Percentiles rank a stretch among this genome's conserved stretches.
Evolutionary conservation across 805 yeast species (phyloP).

Genomic region (Candida xyloterini): DNA sequence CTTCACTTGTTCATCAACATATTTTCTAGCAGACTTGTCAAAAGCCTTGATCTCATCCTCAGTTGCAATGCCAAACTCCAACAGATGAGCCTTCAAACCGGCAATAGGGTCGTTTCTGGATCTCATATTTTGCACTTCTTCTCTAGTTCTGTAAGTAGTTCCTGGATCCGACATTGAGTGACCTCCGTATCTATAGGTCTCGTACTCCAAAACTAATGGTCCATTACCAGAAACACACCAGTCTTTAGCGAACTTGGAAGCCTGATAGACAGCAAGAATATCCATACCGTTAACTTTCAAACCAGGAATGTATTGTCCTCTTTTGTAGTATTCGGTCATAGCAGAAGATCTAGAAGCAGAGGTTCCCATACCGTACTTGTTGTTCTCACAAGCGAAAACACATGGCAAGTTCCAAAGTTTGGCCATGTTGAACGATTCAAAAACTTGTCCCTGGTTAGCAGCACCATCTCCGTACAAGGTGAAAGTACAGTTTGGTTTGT

Average conservation of each 20-base stretch:
- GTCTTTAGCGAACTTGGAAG: constrained; percentile 94
- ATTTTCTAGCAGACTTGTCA: constrained; percentile 95
- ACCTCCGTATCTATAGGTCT: constrained; percentile 99
- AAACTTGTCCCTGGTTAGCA: constrained; percentile 98
- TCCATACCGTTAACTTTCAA: constrained; percentile 99
- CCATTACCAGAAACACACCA: constrained; percentile 94
- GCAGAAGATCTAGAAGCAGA: constrained; percentile 97
- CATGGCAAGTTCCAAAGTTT: constrained; percentile 96
- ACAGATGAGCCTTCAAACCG: constrained; percentile 82
- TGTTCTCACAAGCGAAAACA: constrained; percentile 95
- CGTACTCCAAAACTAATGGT: constrained; percentile 93
- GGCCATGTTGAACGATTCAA: constrained; percentile 98
- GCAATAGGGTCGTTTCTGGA: constrained; percentile 97
- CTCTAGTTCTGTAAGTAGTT: constrained; percentile 99
- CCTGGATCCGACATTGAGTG: constrained; percentile 99
- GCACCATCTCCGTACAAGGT: constrained; percentile 99
- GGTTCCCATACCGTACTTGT: constrained; percentile 99
- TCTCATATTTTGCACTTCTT: constrained; percentile 99
- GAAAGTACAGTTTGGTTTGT: constrained; percentile 75
- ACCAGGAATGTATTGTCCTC: constrained; percentile 99
- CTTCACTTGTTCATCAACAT: constrained; percentile 91
- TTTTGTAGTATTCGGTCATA: constrained; percentile 92
- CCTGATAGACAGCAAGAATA: constrained; percentile 90
- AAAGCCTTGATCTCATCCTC: constrained; percentile 93
- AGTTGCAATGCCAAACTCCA: constrained; percentile 81